Percentiles rank a stretch among this genome's conserved stretches.
Evolutionary conservation across 306 rosid genomes (phyloP).

Genomic region (Fagus crenata): DNA sequence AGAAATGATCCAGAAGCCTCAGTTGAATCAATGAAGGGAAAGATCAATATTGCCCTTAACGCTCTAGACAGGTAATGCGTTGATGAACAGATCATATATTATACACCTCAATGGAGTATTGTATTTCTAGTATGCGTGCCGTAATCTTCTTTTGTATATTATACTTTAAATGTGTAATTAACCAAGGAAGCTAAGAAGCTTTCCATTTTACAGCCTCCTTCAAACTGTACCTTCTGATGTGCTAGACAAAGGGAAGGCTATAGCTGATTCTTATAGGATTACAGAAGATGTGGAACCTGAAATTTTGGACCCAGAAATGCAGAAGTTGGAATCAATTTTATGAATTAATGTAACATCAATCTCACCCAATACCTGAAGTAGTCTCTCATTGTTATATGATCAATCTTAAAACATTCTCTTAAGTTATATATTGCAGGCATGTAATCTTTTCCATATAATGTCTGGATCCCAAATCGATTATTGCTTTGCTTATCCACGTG

Average conservation of each 20-base stretch:
- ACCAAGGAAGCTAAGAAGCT: constrained; percentile 19
- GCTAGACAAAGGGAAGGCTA: constrained; percentile 63
- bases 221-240: constrained; percentile 84
- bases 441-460: not conserved
- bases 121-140: not conserved
- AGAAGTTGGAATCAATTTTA: constrained; percentile 70
- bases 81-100: not conserved
- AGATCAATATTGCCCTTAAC: constrained; percentile 50
- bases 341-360: constrained; percentile 23
- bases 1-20: constrained; percentile 84
- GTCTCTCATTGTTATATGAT: not conserved
- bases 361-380: not conserved
- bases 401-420: not conserved
- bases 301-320: constrained; percentile 56
- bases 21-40: constrained; percentile 67
- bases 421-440: not conserved
- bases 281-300: constrained; percentile 46
- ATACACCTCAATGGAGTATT: not conserved
- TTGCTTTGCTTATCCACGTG: not conserved
- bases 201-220: constrained; percentile 67
- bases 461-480: not conserved
- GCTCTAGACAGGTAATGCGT: constrained; percentile 68
- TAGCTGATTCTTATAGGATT: constrained; percentile 74
- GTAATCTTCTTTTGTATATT: not conserved
- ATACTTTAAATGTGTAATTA: not conserved